A percentile compares a stretch with the other conserved stretches of the same genome.
phyloP scores from a whole-genome alignment of 768 basidiomycete genomes.

The Fistulinella prunicolor region DNA sequence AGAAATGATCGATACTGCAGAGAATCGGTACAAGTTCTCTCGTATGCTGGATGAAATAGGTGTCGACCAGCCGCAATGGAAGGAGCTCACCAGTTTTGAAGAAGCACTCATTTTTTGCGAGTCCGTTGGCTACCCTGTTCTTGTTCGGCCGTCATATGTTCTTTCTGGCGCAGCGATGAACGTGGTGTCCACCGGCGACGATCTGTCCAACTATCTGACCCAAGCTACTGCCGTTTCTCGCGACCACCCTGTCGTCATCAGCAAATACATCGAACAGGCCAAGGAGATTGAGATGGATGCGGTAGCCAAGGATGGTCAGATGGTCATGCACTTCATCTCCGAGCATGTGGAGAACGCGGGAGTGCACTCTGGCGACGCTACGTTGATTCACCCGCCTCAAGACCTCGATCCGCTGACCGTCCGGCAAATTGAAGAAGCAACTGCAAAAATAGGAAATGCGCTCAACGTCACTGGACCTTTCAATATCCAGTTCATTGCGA shows the following conservation, averaged over 20 bases:
- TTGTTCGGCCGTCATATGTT: constrained; percentile 96
- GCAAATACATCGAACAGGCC: constrained; percentile 98
- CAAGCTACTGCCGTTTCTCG: constrained; percentile 96
- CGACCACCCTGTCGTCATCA: constrained; percentile 96
- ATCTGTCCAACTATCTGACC: constrained; percentile 86
- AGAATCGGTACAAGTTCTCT: constrained; percentile 99
- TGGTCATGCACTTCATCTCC: constrained; percentile 99
- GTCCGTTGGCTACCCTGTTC: constrained; percentile 91
- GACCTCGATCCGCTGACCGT: constrained; percentile 97
- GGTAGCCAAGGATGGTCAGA: constrained; percentile 93
- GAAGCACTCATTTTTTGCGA: constrained; percentile 89
- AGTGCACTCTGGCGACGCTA: constrained; percentile 98
- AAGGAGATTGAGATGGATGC: constrained; percentile 99
- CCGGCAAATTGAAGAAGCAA: constrained; percentile 93
- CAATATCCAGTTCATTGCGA: constrained; percentile 99
- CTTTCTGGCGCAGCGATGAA: constrained; percentile 99
- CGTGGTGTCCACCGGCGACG: constrained; percentile 91
- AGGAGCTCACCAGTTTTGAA: constrained; percentile 88
- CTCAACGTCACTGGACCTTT: constrained; percentile 97
- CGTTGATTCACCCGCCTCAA: constrained; percentile 96
- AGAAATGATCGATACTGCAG: constrained; percentile 99
- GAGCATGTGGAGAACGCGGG: constrained; percentile 99
- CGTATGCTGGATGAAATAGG: constrained; percentile 95
- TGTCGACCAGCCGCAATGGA: constrained; percentile 98
- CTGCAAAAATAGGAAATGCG: constrained; percentile 95